Conservation (phyloP, 257 asterid genomes). For the Solanum clarkiae region DNA sequence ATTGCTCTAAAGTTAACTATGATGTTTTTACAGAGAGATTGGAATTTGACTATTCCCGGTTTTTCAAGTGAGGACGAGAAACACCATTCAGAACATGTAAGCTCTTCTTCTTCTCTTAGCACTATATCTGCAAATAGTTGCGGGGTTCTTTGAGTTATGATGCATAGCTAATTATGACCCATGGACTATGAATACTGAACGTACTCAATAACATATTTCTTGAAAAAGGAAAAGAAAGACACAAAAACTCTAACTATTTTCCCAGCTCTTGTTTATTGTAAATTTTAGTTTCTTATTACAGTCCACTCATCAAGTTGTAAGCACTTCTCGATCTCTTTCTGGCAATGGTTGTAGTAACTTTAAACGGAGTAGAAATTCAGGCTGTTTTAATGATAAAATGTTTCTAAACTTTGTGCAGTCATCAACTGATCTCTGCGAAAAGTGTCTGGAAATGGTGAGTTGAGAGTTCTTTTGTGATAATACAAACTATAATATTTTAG, state of each 20-base stretch:
- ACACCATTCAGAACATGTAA: conserved; percentile 38
- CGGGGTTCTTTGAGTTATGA: not conserved
- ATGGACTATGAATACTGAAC: not conserved
- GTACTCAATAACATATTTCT: not conserved
- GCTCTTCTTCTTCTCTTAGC: conserved; percentile 14
- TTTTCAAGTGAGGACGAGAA: conserved; percentile 68
- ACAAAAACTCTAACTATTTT: not conserved
- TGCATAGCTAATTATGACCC: not conserved
- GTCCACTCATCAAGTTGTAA: not conserved
- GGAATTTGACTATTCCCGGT: conserved; percentile 78
- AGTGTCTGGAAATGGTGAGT: conserved; percentile 71
- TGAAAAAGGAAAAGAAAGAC: not conserved
- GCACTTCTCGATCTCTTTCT: not conserved
- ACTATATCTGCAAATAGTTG: not conserved
- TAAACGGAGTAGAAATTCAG: not conserved
- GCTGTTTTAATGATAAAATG: not conserved
- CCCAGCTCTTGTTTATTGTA: not conserved
- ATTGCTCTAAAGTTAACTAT: not conserved
- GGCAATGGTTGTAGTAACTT: not conserved
- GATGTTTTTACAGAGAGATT: conserved; percentile 57
- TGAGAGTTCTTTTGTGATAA: not conserved
- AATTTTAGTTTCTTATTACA: not conserved
- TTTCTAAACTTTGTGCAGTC: conserved; percentile 45
- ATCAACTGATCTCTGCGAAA: conserved; percentile 51
- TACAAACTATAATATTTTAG: not conserved